Conservation (phyloP, 2,329 filamentous ascomycete species). For the Epichloe brachyelytri region DNA sequence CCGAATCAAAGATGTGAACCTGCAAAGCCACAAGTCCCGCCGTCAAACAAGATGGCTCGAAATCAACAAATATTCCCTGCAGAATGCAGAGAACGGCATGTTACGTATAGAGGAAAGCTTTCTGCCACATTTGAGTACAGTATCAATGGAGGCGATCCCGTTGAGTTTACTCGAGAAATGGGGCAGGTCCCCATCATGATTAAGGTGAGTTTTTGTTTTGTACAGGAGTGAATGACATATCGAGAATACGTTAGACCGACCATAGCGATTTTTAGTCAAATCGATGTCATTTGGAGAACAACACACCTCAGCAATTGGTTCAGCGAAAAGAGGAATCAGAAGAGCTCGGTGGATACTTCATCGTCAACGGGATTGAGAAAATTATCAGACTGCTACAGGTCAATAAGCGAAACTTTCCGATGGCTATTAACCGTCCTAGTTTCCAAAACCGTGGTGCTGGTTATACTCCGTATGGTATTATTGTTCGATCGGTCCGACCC, state of each 20-base stretch:
- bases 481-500: slow-evolving; percentile 83
- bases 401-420: slow-evolving; percentile 83
- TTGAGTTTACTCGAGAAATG: slow-evolving; percentile 71
- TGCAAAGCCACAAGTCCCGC: slow-evolving; percentile 68
- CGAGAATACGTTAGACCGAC: not conserved
- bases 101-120: slow-evolving; percentile 79
- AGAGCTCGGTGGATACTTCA: slow-evolving; percentile 91
- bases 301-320: slow-evolving; percentile 72
- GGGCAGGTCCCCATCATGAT: slow-evolving; percentile 90
- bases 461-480: slow-evolving; percentile 83
- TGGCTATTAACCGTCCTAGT: slow-evolving; percentile 84
- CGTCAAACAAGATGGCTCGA: slow-evolving; percentile 70
- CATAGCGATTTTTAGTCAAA: slow-evolving; percentile 49
- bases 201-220: slow-evolving; percentile 42
- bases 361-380: slow-evolving; percentile 96
- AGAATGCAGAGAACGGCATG: slow-evolving; percentile 89
- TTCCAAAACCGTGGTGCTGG: slow-evolving; percentile 77
- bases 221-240: not conserved
- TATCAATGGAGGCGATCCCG: slow-evolving; percentile 76
- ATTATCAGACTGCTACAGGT: slow-evolving; percentile 86
- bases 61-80: slow-evolving; percentile 81
- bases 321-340: slow-evolving; percentile 88
- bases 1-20: slow-evolving; percentile 65
- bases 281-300: slow-evolving; percentile 77
- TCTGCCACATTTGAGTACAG: slow-evolving; percentile 72